Percentiles rank a stretch among this genome's conserved stretches.
phyloP scores from a whole-genome alignment of 805 yeast species.

The Wickerhamomyces pijperi region DNA sequence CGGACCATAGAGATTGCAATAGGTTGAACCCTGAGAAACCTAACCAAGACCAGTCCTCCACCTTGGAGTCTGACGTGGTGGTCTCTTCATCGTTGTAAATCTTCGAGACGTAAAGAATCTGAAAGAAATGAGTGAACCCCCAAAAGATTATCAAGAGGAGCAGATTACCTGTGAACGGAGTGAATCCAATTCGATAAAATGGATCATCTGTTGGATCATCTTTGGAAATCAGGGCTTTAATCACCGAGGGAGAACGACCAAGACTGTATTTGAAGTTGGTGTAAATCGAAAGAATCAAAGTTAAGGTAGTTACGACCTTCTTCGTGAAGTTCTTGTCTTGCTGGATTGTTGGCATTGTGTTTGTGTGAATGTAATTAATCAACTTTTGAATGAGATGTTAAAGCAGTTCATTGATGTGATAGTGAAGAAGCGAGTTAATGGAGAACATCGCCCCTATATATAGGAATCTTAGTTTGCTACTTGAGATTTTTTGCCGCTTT shows the following conservation, averaged over 20 bases:
- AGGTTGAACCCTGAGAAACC: constrained; percentile 48
- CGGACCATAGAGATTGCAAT: constrained; percentile 51
- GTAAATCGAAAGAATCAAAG: constrained; percentile 44
- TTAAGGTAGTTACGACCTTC: constrained; percentile 35
- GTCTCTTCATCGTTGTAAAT: constrained; percentile 31
- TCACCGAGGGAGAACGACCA: constrained; percentile 33
- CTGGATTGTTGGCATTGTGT: too few species aligned
- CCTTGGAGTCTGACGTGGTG: too few species aligned
- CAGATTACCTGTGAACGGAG: constrained; percentile 60
- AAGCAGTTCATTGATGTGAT: too few species aligned
- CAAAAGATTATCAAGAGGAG: constrained; percentile 44
- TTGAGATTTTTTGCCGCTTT: too few species aligned
- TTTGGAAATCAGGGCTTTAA: background rate
- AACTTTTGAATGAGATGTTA: too few species aligned
- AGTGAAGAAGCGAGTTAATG: too few species aligned
- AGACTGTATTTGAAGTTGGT: constrained; percentile 46
- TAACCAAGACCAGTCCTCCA: constrained; percentile 4
- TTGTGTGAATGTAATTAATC: too few species aligned
- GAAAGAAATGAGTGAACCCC: constrained; percentile 41
- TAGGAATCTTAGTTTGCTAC: too few species aligned
- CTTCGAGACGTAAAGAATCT: constrained; percentile 32
- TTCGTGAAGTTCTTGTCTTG: constrained; percentile 15
- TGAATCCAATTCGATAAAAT: constrained; percentile 38
- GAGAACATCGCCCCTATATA: too few species aligned
- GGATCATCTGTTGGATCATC: constrained; percentile 32